Conservation (phyloP, 1,284 basidiomycete species). For the Irpex sp. region DNA sequence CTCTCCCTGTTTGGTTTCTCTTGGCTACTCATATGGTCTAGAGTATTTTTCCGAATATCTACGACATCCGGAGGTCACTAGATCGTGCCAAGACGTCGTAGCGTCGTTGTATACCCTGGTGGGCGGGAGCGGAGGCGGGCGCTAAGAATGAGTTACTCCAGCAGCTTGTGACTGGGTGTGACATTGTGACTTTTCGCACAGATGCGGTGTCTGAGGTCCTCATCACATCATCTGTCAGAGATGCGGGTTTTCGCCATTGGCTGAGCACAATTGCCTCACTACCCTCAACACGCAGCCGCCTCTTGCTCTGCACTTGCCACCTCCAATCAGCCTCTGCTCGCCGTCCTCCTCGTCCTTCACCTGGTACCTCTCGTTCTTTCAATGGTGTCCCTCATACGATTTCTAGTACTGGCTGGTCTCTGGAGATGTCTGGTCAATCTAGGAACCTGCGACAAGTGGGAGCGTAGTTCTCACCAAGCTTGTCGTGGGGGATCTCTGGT, state of each 20-base stretch:
- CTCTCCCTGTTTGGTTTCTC: background rate
- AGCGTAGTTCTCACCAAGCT: constrained; percentile 47
- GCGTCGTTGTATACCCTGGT: background rate
- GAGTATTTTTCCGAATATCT: background rate
- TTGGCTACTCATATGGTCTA: constrained; percentile 4
- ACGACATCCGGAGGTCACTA: background rate
- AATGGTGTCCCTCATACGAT: background rate
- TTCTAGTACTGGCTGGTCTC: background rate
- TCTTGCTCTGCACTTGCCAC: background rate
- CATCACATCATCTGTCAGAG: constrained; percentile 11
- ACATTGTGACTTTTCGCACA: background rate
- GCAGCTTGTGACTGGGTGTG: background rate
- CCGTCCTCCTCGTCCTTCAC: background rate
- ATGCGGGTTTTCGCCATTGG: constrained; percentile 25
- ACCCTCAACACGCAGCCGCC: constrained; percentile 11
- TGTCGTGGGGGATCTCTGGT: constrained; percentile 12
- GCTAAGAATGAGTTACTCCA: background rate
- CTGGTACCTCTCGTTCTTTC: background rate
- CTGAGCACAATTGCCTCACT: constrained; percentile 30
- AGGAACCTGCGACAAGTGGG: constrained; percentile 28
- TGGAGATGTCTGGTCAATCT: background rate
- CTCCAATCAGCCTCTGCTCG: background rate
- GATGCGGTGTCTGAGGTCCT: background rate
- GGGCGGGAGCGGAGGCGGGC: background rate
- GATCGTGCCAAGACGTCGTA: constrained; percentile 3